Percentiles rank a stretch among this genome's conserved stretches.
Evolutionary conservation across 306 rosid genomes (phyloP).

Genomic region (Dalbergia cochinchinensis): DNA sequence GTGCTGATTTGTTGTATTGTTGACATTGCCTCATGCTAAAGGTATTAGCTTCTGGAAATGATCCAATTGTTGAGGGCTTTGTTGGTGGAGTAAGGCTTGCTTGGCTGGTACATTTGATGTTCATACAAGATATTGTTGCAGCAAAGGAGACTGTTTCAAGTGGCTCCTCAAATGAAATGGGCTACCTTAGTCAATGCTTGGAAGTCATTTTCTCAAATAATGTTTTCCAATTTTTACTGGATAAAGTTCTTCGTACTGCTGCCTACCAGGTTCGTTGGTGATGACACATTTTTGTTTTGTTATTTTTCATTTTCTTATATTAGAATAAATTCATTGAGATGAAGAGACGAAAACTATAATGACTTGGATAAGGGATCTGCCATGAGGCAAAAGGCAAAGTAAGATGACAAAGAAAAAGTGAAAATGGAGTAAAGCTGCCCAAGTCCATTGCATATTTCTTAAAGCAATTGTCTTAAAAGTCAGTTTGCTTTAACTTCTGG

Average conservation of each 20-base stretch:
- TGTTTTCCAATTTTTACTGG: conserved; percentile 81
- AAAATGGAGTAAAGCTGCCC: conserved; percentile 27
- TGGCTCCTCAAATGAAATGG: conserved; percentile 74
- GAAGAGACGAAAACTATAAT: conserved; percentile 16
- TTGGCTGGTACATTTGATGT: conserved; percentile 94
- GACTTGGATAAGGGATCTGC: background rate
- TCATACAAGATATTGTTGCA: conserved; percentile 68
- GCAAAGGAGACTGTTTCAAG: conserved; percentile 67
- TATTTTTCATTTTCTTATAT: background rate
- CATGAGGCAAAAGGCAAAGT: conserved; percentile 8
- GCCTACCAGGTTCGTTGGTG: conserved; percentile 81
- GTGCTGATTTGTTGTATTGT: conserved; percentile 41
- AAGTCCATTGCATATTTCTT: conserved; percentile 20
- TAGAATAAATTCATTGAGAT: conserved; percentile 26
- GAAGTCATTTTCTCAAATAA: conserved; percentile 84
- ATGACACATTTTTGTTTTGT: conserved; percentile 1
- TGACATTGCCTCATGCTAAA: conserved; percentile 49
- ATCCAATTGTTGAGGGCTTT: conserved; percentile 78
- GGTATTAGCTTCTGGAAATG: conserved; percentile 85
- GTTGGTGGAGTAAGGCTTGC: conserved; percentile 82
- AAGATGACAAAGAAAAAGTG: background rate
- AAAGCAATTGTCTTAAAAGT: conserved; percentile 15
- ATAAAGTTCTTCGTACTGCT: conserved; percentile 83
- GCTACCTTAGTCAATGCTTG: conserved; percentile 72
- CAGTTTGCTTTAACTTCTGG: conserved; percentile 26